A percentile compares a stretch with the other conserved stretches of the same genome.
These are phyloP conservation scores for Prunus yedoensis DNA, from an alignment of 331 rosid species.

Conservation along the genomic window DNA sequence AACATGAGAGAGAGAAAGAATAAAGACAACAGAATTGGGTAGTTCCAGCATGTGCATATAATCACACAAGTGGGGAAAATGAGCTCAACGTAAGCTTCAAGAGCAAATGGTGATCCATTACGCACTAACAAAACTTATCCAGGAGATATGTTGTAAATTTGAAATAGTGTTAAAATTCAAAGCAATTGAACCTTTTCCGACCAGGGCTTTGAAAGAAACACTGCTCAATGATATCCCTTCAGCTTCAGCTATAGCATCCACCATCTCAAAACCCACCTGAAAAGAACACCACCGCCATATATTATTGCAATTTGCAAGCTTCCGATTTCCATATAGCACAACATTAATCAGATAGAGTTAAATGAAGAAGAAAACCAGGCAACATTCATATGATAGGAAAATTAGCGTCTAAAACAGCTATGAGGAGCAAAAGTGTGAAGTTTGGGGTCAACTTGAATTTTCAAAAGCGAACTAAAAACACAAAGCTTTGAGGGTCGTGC, in stretches of 20 bases:
- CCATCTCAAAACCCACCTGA: constrained; percentile 96
- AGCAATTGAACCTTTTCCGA: constrained; percentile 68
- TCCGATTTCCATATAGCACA: background rate
- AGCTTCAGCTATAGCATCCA: constrained; percentile 76
- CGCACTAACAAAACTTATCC: background rate
- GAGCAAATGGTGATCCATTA: background rate
- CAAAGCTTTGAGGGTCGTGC: constrained; percentile 19
- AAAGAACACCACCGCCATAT: constrained; percentile 3
- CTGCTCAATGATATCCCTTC: constrained; percentile 74
- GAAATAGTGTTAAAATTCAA: background rate
- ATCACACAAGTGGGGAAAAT: background rate
- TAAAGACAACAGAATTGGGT: background rate
- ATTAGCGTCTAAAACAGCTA: background rate
- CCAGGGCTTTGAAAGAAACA: constrained; percentile 76
- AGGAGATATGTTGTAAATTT: background rate
- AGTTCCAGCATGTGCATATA: background rate
- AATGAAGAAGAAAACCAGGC: background rate
- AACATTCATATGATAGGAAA: background rate
- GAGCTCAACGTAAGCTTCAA: background rate
- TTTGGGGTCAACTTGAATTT: background rate
- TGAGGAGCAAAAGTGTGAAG: background rate
- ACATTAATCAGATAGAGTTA: background rate
- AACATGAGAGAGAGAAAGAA: too few relatives aligned
- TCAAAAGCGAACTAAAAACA: background rate
- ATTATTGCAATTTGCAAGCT: background rate